A percentile compares a stretch with the other conserved stretches of the same genome.
Conservation (phyloP, 2,329 filamentous ascomycete species). For the Nannizziopsis barbatae region DNA sequence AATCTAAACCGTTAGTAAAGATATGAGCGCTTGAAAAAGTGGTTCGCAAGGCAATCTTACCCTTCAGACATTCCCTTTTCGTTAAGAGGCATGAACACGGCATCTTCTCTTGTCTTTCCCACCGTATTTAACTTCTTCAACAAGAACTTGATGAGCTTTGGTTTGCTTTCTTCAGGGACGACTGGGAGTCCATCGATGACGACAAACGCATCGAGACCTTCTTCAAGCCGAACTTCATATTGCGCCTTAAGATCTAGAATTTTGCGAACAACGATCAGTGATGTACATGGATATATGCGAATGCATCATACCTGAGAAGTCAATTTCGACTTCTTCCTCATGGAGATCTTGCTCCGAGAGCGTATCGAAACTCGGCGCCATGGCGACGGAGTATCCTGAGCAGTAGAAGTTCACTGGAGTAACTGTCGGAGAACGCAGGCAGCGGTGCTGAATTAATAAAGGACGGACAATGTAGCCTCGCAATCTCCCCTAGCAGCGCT, state of each 20-base stretch:
- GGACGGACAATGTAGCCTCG: no score
- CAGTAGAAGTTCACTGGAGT: not conserved
- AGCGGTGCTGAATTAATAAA: not conserved
- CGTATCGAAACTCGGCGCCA: slow-evolving; percentile 90
- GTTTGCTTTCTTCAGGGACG: slow-evolving; percentile 80
- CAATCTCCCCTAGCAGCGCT: not conserved
- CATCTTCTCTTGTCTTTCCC: slow-evolving; percentile 74
- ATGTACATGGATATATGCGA: slow-evolving; percentile 15
- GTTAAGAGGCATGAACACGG: slow-evolving; percentile 86
- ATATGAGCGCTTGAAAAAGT: not conserved
- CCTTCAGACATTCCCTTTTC: slow-evolving; percentile 76
- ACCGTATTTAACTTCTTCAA: slow-evolving; percentile 82
- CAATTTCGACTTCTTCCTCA: slow-evolving; percentile 83
- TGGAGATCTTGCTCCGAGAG: slow-evolving; percentile 86
- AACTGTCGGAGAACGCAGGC: not conserved
- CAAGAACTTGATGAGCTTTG: slow-evolving; percentile 92
- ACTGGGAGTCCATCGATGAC: slow-evolving; percentile 88
- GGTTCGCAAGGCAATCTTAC: slow-evolving; percentile 46
- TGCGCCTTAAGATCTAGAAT: slow-evolving; percentile 69
- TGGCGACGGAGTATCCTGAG: slow-evolving; percentile 41
- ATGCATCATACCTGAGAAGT: slow-evolving; percentile 56
- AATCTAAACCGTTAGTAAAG: slow-evolving; percentile 48
- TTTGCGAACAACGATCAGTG: slow-evolving; percentile 19
- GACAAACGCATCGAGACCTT: slow-evolving; percentile 91
- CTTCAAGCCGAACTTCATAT: slow-evolving; percentile 90